phyloP scores from a whole-genome alignment of 345 rosid species.

The Citrus sinensis region DNA sequence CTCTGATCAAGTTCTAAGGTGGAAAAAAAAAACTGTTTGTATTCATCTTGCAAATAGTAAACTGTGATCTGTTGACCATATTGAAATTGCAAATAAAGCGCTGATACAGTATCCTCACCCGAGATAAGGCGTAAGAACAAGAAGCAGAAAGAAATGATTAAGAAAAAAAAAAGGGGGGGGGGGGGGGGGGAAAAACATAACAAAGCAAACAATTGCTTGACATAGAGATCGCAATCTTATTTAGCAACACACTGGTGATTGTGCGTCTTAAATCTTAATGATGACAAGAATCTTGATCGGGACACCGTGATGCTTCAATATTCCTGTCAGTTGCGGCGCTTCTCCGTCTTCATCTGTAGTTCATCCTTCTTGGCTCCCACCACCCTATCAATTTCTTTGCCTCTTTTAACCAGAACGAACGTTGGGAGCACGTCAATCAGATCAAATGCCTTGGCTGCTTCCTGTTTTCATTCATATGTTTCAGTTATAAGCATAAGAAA shows the following conservation, averaged over 20 bases:
- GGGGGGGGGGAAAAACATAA: not conserved
- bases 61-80: conserved; percentile 3
- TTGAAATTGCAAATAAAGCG: not conserved
- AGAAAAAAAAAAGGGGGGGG: no score
- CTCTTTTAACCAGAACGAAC: conserved; percentile 58
- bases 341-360: conserved; percentile 56
- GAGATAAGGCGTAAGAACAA: not conserved
- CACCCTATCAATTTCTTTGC: conserved; percentile 52
- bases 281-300: not conserved
- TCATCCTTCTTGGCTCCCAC: conserved; percentile 56
- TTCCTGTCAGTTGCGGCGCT: conserved; percentile 18
- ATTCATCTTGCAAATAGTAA: conserved; percentile 4
- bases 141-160: not conserved
- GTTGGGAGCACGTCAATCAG: conserved; percentile 47
- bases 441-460: conserved; percentile 36
- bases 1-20: not conserved
- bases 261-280: not conserved
- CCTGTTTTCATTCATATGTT: conserved; percentile 28
- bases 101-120: not conserved
- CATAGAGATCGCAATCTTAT: not conserved
- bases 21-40: not conserved
- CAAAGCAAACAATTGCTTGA: not conserved
- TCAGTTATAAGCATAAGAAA: not conserved
- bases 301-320: not conserved
- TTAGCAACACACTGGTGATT: not conserved